Evolutionary conservation across 176 grass and related monocot species (phyloP), one percentile per base, ranked within the genome.

Genomic region (Secale cereale): DNA sequence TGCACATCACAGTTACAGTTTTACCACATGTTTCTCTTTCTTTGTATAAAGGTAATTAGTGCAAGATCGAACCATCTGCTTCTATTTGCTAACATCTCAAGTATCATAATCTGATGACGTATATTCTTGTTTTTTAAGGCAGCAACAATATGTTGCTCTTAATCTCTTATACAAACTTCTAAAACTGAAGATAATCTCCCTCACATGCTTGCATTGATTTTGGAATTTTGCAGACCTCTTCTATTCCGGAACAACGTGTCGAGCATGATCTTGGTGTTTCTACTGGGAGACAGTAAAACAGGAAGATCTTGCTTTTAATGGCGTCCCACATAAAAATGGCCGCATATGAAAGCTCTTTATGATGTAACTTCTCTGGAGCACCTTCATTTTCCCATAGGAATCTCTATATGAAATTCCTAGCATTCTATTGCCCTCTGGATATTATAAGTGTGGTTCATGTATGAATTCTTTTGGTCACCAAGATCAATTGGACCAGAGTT

Each of bases 191-290:
- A 59, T 12, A 69, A 78, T 78, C 41, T 37, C 36, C 22, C 45
- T 83, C 30, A 79, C 33, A 59, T 85, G 60, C 30, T 84, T 64
- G 54, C 65, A 65, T 79, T 59, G 56, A 5, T 66, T 83, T 5
- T 57, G 9, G 8, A 79, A 86, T 45, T 79, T 86, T 86, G 2
- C 67, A 90, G 84, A 66, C 27, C 52, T 41, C 52, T 82, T 82
- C 56, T 26, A 74, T 57, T 67, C 65, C 65, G 27, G 27, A 57
- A 74, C 41, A 75, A 84, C 31, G 35, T 15, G 45, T 64, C 14
- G 32, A 29, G 17, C 52, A 77, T 81, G 46, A 32, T 74, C 29
- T 36, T 61, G 30, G 78, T 41, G 39, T 54, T 72, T 86, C 30
- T 41, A 59, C 35, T 35, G 26, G 64, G 20, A 82, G n/a, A 62